Percentiles rank a stretch among this genome's conserved stretches.
phyloP scores from a whole-genome alignment of 106 monocot genomes.

The Vanilla planifolia region DNA sequence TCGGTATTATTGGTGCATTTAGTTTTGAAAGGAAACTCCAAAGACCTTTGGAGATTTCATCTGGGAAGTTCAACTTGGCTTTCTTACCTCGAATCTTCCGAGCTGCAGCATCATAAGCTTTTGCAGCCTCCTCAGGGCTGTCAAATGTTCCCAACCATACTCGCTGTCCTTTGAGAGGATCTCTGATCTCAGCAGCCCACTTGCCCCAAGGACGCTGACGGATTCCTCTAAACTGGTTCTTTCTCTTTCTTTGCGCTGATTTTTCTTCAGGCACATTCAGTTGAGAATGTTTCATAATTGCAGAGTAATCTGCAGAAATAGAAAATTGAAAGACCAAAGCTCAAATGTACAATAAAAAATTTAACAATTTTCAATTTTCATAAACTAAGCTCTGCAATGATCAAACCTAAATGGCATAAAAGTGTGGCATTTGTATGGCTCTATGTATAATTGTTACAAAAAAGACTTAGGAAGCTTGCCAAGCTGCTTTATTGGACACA shows the following conservation, averaged over 20 bases:
- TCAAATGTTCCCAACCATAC: slow-evolving; percentile 88
- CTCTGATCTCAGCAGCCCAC: slow-evolving; percentile 92
- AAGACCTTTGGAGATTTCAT: slow-evolving; percentile 4
- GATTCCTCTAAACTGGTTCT: slow-evolving; percentile 74
- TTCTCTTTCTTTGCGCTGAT: slow-evolving; percentile 52
- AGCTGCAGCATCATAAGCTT: slow-evolving; percentile 69
- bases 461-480: too few species aligned
- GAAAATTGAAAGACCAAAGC: not conserved
- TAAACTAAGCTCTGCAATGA: too few species aligned
- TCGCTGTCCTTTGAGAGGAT: slow-evolving; percentile 66
- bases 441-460: too few species aligned
- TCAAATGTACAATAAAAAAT: too few species aligned
- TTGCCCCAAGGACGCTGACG: slow-evolving; percentile 92
- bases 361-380: too few species aligned
- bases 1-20: not conserved
- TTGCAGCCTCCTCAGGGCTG: slow-evolving; percentile 85
- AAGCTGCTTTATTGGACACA: too few species aligned
- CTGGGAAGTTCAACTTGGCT: slow-evolving; percentile 83
- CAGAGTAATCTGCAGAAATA: slow-evolving; percentile 7
- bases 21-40: slow-evolving; percentile 7
- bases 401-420: too few species aligned
- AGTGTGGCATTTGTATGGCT: too few species aligned
- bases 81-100: slow-evolving; percentile 72
- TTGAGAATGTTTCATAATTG: slow-evolving; percentile 8
- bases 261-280: slow-evolving; percentile 16